Base-by-base conservation (phyloP, 1,284 basidiomycete species). In the Coniophora puteana region DNA sequence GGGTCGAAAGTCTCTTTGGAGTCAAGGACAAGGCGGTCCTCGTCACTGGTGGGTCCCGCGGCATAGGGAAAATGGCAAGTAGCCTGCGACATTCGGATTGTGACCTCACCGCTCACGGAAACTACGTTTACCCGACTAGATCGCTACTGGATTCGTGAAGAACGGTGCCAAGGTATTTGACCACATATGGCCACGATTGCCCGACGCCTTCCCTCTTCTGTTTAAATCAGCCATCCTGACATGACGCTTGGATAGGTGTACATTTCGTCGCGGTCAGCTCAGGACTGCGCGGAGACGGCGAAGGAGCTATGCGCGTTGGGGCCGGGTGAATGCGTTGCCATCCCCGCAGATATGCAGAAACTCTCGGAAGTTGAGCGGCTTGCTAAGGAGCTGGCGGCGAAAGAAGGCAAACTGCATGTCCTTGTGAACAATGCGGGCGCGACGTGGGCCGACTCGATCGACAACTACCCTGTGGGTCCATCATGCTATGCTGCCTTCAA, bases 361-460 rank as follows among this genome's bases (percentile, higher is more conserved):
- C 62, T 71, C 41, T 71, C 76, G 14, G 79, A 83, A 40, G 78
- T 81, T 35, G 69, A 77, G 29, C 53, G 67, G 38, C 62, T 85
- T 6, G 78, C 73, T 4, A 54, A 66, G 41, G 77, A 78, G 57
- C 52, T 85, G 14, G 54, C 62, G 33, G 62, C 65, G 42, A 63
- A 64, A 51, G 84, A 86, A 61, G 65, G 67, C 38, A 71, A 56
- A 6, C 59, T 84, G 26, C 70, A 83, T 52, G 72, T 83, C 8
- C 68, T 84, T 5, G 74, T 85, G 43, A 84, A 87, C 61, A 86
- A 86, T 47, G 80, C 80, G 2, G 83, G 82, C 3, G 78, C 75
- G 14, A 74, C 75, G 12, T 84, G 82, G 83, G 78, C 74, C 16
- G 75, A 71, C 10, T 48, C 65, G 11, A 61, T 83, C 40, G 77